Conservation (phyloP, 1,139 yeast species). For the Yamadazyma dendronema region DNA sequence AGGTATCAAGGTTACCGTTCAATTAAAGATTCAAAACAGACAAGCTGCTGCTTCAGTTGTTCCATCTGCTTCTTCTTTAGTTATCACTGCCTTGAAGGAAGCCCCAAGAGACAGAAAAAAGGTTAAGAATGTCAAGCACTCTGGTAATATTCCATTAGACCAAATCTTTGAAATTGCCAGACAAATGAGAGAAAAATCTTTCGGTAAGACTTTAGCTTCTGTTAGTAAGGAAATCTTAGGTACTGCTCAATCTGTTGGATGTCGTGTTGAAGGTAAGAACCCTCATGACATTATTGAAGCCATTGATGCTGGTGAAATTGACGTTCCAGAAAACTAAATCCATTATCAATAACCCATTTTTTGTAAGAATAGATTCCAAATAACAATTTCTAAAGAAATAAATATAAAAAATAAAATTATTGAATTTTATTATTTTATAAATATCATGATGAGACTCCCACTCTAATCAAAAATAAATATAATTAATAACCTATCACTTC, state of each 20-base stretch:
- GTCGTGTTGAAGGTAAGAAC: constrained; percentile 99
- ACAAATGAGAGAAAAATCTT: constrained; percentile 95
- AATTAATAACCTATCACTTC: constrained; percentile 4
- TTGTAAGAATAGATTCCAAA: constrained; percentile 14
- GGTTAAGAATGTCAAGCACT: constrained; percentile 99
- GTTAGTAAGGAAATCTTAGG: constrained; percentile 99
- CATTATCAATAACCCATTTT: not conserved
- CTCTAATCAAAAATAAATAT: constrained; percentile 14
- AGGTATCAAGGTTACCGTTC: constrained; percentile 99
- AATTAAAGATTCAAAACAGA: constrained; percentile 99
- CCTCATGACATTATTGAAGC: constrained; percentile 99
- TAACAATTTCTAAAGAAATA: constrained; percentile 7
- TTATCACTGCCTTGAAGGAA: constrained; percentile 98
- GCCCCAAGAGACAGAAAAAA: constrained; percentile 99
- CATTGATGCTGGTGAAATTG: constrained; percentile 97
- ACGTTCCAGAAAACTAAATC: constrained; percentile 83
- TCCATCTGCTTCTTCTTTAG: constrained; percentile 99
- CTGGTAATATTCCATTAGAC: constrained; percentile 97
- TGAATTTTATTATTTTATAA: constrained; percentile 7
- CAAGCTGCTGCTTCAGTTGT: constrained; percentile 99
- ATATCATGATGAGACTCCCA: constrained; percentile 15
- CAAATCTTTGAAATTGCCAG: constrained; percentile 98
- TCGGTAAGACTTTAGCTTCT: constrained; percentile 96
- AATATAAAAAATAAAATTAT: too few species aligned
- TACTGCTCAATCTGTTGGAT: constrained; percentile 99